phyloP scores from a whole-genome alignment of 192 early-diverging fungal genomes.

The Coemansia sp. region DNA sequence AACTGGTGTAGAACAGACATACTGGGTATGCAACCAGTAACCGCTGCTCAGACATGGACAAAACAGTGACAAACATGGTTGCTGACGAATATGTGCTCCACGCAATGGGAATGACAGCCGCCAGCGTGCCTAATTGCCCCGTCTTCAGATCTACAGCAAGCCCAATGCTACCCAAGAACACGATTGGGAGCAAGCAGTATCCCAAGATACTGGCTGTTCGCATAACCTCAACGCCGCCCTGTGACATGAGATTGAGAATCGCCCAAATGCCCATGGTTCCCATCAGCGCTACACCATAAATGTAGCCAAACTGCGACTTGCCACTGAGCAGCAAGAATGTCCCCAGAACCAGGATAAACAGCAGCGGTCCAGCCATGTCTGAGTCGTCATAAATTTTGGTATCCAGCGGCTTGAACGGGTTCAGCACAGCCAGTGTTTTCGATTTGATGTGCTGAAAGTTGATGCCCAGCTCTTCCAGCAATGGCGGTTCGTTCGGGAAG shows the following conservation, averaged over 20 bases:
- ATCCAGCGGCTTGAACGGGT: slow-evolving; percentile 73
- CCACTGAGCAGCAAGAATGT: slow-evolving; percentile 87
- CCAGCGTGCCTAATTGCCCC: slow-evolving; percentile 57
- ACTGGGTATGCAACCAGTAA: slow-evolving; percentile 95
- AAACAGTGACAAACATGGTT: slow-evolving; percentile 89
- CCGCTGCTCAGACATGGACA: slow-evolving; percentile 90
- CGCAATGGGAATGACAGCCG: slow-evolving; percentile 69
- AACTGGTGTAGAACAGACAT: slow-evolving; percentile 86
- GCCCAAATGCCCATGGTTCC: slow-evolving; percentile 83
- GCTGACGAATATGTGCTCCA: slow-evolving; percentile 97
- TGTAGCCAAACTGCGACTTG: slow-evolving; percentile 96
- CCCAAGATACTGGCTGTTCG: slow-evolving; percentile 93
- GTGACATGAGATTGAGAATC: slow-evolving; percentile 93
- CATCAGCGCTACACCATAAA: slow-evolving; percentile 90
- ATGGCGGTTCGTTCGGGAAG: slow-evolving; percentile 87
- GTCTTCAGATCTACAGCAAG: slow-evolving; percentile 72
- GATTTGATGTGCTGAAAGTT: slow-evolving; percentile 90
- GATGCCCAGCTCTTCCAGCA: slow-evolving; percentile 94
- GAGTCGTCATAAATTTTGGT: slow-evolving; percentile 93
- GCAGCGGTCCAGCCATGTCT: slow-evolving; percentile 91
- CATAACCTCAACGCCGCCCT: slow-evolving; percentile 80
- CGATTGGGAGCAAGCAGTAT: slow-evolving; percentile 95
- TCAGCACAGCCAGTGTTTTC: slow-evolving; percentile 84
- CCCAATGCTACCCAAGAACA: slow-evolving; percentile 79
- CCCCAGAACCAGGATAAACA: slow-evolving; percentile 90